phyloP scores from a whole-genome alignment of 257 asterid species.

The Cruciata laevipes region DNA sequence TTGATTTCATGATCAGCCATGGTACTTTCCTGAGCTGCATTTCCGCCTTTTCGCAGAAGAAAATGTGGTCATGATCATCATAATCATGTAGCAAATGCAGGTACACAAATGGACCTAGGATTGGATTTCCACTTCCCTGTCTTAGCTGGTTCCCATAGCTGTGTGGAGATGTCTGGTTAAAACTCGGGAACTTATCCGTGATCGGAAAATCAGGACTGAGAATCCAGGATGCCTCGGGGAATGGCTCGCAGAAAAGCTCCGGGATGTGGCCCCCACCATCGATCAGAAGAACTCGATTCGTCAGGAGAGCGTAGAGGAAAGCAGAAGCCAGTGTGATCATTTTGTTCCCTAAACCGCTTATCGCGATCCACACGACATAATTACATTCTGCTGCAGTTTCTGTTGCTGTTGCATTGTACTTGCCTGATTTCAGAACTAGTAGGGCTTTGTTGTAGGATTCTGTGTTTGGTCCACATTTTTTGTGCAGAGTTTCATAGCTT shows the following conservation, averaged over 20 bases:
- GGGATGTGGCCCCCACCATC: conserved; percentile 49
- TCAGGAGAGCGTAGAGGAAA: conserved; percentile 76
- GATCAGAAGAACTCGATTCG: conserved; percentile 64
- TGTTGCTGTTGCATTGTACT: conserved; percentile 13
- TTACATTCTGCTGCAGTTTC: conserved; percentile 41
- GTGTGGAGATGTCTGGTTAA: conserved; percentile 39
- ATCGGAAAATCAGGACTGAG: conserved; percentile 67
- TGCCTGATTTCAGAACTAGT: conserved; percentile 36
- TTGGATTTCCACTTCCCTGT: conserved; percentile 14
- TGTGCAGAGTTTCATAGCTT: conserved; percentile 63
- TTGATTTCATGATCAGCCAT: conserved; percentile 56
- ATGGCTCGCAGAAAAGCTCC: conserved; percentile 83
- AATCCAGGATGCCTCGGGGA: conserved; percentile 72
- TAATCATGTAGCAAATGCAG: conserved; percentile 64
- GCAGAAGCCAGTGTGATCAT: conserved; percentile 62
- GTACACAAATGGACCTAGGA: conserved; percentile 36
- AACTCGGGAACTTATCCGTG: conserved; percentile 27
- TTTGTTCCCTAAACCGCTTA: conserved; percentile 69
- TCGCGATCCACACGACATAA: conserved; percentile 61
- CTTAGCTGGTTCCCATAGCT: conserved; percentile 56
- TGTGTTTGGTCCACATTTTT: conserved; percentile 66
- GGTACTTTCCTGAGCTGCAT: conserved; percentile 33
- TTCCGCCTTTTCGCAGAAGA: conserved; percentile 67
- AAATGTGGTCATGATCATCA: conserved; percentile 52
- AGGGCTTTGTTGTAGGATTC: conserved; percentile 45